These are phyloP conservation scores for Cadophora sp. DNA, from an alignment of 2,329 filamentous ascomycete species.

Conservation along the genomic window DNA sequence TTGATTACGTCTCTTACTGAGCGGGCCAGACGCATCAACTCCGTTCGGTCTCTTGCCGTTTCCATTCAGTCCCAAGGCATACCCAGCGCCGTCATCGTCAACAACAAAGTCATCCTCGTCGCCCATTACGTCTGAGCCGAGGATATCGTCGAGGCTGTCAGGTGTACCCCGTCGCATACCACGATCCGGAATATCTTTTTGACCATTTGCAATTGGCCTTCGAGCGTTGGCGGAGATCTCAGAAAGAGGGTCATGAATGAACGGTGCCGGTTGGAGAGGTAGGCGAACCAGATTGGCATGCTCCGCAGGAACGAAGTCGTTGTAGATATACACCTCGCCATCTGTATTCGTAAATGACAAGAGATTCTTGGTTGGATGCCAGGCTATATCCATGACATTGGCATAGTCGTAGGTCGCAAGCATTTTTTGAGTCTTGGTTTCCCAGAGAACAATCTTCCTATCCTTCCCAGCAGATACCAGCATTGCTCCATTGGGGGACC, in stretches of 20 bases:
- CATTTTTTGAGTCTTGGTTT: conserved; percentile 84
- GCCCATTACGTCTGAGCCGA: conserved; percentile 62
- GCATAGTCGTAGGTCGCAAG: conserved; percentile 80
- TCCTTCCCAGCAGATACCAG: conserved; percentile 75
- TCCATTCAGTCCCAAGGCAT: conserved; percentile 65
- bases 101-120: conserved; percentile 81
- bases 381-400: conserved; percentile 84
- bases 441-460: conserved; percentile 81
- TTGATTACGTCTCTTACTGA: conserved; percentile 50
- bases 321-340: conserved; percentile 91
- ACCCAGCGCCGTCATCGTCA: conserved; percentile 94
- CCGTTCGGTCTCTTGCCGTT: conserved; percentile 70
- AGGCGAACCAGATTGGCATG: conserved; percentile 63
- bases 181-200: conserved; percentile 56
- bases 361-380: conserved; percentile 90
- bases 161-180: conserved; percentile 66
- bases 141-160: conserved; percentile 84
- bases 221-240: conserved; percentile 73
- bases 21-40: conserved; percentile 47
- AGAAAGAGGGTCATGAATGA: conserved; percentile 79
- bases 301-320: conserved; percentile 69
- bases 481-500: conserved; percentile 94
- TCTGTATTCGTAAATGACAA: conserved; percentile 91
- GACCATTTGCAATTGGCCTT: conserved; percentile 61
- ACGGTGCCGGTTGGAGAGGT: conserved; percentile 76